These are phyloP conservation scores for Tolypocladium tropicale DNA, from an alignment of 2,329 filamentous ascomycete species.

Conservation along the genomic window DNA sequence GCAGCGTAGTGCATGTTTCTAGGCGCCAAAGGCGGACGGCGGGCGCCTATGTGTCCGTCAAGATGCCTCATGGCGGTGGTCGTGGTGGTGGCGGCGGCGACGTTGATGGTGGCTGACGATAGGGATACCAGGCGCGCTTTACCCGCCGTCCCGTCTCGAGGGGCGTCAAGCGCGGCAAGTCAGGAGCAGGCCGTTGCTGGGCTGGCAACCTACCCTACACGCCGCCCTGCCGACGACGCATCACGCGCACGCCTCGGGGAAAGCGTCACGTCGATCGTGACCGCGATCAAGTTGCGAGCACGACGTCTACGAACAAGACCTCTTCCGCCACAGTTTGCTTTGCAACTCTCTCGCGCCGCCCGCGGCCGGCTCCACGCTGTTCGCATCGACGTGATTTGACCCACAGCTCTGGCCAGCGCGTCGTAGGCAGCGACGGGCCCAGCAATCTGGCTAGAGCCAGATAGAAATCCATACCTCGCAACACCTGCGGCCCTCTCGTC, in stretches of 20 bases:
- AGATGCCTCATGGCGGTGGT: background rate
- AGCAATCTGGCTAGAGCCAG: background rate
- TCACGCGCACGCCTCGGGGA: background rate
- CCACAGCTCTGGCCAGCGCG: background rate
- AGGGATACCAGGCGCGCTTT: background rate
- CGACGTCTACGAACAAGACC: background rate
- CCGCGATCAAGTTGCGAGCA: background rate
- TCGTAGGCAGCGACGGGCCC: background rate
- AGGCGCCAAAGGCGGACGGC: background rate
- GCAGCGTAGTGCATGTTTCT: background rate
- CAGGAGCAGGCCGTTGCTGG: background rate
- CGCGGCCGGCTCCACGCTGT: background rate
- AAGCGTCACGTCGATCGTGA: background rate
- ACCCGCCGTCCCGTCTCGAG: background rate
- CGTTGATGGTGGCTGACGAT: background rate
- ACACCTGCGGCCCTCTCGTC: background rate
- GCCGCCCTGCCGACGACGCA: too few relatives aligned
- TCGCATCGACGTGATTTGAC: too few relatives aligned
- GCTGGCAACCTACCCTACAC: background rate
- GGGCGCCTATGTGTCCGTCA: background rate
- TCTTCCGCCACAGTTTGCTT: background rate
- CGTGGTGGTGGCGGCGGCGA: too few relatives aligned
- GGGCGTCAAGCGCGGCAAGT: background rate
- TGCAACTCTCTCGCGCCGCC: background rate
- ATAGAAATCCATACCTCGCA: background rate